Base-by-base conservation (phyloP, 768 basidiomycete genomes). In the Roridomyces roridus region DNA sequence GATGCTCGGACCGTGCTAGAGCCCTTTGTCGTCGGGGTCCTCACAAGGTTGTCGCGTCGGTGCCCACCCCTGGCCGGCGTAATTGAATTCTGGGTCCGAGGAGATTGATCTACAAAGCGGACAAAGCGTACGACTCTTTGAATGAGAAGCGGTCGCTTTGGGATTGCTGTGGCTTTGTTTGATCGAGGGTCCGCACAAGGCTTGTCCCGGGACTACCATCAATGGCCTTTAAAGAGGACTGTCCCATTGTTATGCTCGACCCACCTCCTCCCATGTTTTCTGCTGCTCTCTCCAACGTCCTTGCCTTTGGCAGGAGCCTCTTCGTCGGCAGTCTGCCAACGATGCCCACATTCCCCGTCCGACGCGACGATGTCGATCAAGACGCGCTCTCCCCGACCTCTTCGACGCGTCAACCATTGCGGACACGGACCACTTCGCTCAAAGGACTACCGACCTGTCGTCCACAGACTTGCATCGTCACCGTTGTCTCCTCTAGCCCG, bases 41-140 rank as follows among this genome's bases (percentile, higher is more conserved):
- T 51, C n/a, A n/a, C n/a, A n/a, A n/a, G n/a, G n/a, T 72, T 67
- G 61, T 74, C 69, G 35, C 65, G 53, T 17, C 73, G 62, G 34
- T 60, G 49, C 71, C 71, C 55, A 34, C 7, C 31, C 29, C 31
- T 34, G 31, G 31, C 31, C 15, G 31, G 31, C 11, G 15, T 10
- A 34, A 34, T 34, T 34, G 14, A 31, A 31, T 31, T 31, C n/a
- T 31, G 29, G 14, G 14, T 34, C 7, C 31, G 31, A 34, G 3
- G 3, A 34, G 31, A 34, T 34, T 10, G 7, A 34, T 34, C 15
- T 34, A 10, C 31, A 11, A n/a, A n/a, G n/a, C n/a, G n/a, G n/a
- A n/a, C n/a, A n/a, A n/a, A n/a, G n/a, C n/a, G n/a, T n/a, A n/a
- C n/a, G n/a, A n/a, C n/a, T n/a, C n/a, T n/a, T n/a, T n/a, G n/a